Base-by-base conservation (phyloP, 2,329 filamentous ascomycete species). In the Venturiaceae sp. region DNA sequence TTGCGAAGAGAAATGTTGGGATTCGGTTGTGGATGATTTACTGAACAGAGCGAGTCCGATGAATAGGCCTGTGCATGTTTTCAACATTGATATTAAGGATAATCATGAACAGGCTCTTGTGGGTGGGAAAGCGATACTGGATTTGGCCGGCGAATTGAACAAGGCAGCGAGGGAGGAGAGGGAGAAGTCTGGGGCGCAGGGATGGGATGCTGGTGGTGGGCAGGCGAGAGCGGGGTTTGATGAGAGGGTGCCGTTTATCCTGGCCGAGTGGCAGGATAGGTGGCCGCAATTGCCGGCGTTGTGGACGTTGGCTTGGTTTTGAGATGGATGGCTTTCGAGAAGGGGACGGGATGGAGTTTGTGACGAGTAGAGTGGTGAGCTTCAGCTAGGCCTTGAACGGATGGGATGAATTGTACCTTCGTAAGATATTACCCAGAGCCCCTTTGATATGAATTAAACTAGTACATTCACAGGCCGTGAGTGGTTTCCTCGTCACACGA, bases 61-160 rank as follows among this genome's bases (percentile, higher is more conserved):
- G 59, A 99, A 99, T 71, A 80, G 90, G 2, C 92, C 94, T 0
- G 94, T 99, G 0, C 94, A 99, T 69, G 90, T 99, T 59, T 95
- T 99, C 78, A 99, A 99, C 66, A 87, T 99, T 58, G 94, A 99
- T 70, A 99, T 99, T 68, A 92, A 88, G 72, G 94, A 99, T 74
- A 99, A 97, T 68, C 94, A 97, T 68, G 92, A 99, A 71, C 94
- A 99, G 73, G 94, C 94, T 0, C 80, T 92, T 23, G 82, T 96
- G 2, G 94, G 94, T 9, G 94, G 94, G 1, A 84, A 87, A 64
- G 94, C 90, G 47, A 99, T 99, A 60, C 79, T 97, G 37, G 94
- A 99, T 68, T 79, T 99, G 36, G 94, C 94, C 0, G 83, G 92
- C 67, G 84, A 84, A 33, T 75, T 99, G 60, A 97, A 97, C 68